Evolutionary conservation across 2,329 filamentous ascomycete species (phyloP), one percentile per base, ranked within the genome.

Genomic region (Didymella keratinophila): DNA sequence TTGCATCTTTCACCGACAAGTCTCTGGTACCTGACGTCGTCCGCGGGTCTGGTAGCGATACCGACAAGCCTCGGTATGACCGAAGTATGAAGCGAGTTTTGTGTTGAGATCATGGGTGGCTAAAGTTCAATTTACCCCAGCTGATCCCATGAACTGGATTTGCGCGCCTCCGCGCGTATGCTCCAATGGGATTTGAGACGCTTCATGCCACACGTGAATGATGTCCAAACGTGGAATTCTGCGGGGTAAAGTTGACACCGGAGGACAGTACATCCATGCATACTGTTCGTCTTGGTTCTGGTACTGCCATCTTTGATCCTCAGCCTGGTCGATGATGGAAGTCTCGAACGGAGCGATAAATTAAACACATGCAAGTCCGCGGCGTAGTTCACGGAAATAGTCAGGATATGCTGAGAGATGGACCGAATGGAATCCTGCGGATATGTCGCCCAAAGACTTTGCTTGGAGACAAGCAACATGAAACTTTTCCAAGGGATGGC

Each of bases 61-160:
- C 2, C 27, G 27, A 27, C 34, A 51, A 37, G 28, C 14, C 23
- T 51, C 45, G 56, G 45, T 18, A 30, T 51, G 50, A 16, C 56
- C 56, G 56, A 51, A 10, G 4, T 23, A 34, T 36, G 30, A 41
- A 47, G 49, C 37, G 25, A 2, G 20, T 9, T 18, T 21, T 16
- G 44, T 30, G n/a, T 46, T 45, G 46, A 27, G 39, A 20, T 18
- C 45, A 42, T 28, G 50, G 37, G 20, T 58, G 50, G 56, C 6
- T 51, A 50, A 50, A 50, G 9, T 51, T 46, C 27, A 54, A 54
- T 58, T 54, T 58, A 49, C 34, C 56, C 44, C 39, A 45, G 30
- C 21, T 25, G 12, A 27, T 21, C 20, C 21, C 14, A 18, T n/a
- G 44, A 47, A 52, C 36, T 52, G 30, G 55, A 48, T 52, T 49